Evolutionary conservation across 2,329 filamentous ascomycete genomes (phyloP), one percentile per base, ranked within the genome.

Genomic region (Tolypocladium inflatum): DNA sequence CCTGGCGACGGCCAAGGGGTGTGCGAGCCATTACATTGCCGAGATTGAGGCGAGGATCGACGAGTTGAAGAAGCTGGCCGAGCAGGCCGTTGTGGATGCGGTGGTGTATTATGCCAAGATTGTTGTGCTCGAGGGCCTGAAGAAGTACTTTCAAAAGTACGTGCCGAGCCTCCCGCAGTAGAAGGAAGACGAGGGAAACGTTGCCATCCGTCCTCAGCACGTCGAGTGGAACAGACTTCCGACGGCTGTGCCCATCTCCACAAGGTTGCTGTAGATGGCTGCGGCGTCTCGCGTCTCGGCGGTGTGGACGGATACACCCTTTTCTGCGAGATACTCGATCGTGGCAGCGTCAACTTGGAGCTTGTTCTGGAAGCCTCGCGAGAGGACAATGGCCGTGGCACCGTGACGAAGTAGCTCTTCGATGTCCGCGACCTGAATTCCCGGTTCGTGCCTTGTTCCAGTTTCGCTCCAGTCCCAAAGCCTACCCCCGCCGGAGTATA

Each of bases 401-500:
- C 59, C 59, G 13, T 52, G 48, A 30, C 56, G 21, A 10, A 60
- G 26, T 17, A 60, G 57, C 35, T 60, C 59, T 10, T 60, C 59
- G 37, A 60, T 54, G 43, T 60, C 59, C 8, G 43, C 50, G 33
- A 59, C 17, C 42, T 53, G 57, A n/a, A 60, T 51, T 4, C 48
- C 48, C 21, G 48, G 48, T 21, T 19, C 7, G 48, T 51, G 48
- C 9, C 48, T 15, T 23, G 39, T 60, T 17, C 57, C 57, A 17
- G 59, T 60, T 45, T 60, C 59, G 21, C 54, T 23, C 59, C 59
- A 60, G 41, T 60, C 57, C 59, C 59, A 60, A 21, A 45, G 35
- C 19, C 59, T 51, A 19, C 59, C 59, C 30, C 59, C 59, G 21
- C 57, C 55, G 13, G 59, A 57, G 15, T 58, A 60, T 15, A 60